Evolutionary conservation across 495 filamentous ascomycete species (phyloP), one percentile per base, ranked within the genome.

Genomic region (Aspergillus saccharolyticus): DNA sequence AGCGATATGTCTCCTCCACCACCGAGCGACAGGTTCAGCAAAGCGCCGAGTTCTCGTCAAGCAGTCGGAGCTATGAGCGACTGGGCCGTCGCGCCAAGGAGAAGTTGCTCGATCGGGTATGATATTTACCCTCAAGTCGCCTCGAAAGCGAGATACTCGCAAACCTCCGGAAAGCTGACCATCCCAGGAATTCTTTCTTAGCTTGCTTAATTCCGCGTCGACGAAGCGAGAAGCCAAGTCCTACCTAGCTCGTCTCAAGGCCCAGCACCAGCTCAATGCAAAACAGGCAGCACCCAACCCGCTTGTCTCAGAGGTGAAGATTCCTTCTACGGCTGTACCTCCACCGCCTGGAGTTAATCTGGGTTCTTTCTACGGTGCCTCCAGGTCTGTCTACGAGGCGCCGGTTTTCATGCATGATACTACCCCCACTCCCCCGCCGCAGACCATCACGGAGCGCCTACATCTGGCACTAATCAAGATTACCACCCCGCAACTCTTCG

Each of bases 391-490:
- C 14, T 80, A 82, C 58, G 73, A 85, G 22, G 85, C 76, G 55
- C 85, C 87, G 0, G 78, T 83, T 10, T 89, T 89, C 65, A 74
- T 76, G 4, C 82, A 83, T 49, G 65, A 77, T 42, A 70, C 71
- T 19, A 73, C 64, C 24, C 72, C 67, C 57, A 76, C 57, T 46
- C 70, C 50, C 54, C 70, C 52, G 59, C 50, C 64, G 19, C 64
- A 64, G 28, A 70, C 72, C 16, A 43, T 63, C 59, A 52, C 60
- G 0, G 66, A 75, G 48, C 78, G 81, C 30, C 70, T 92, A 20
- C 91, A 97, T 69, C 74, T 96, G 30, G 91, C 94, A 12, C 68
- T 99, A 56, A 85, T 99, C 52, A 96, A 96, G 67, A 78, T 97
- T 45, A 83, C 86, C 42, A 80, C 79, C 21, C 87, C 89, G 4